Base-by-base conservation (phyloP, 2,329 filamentous ascomycete species). In the Tympanopsis confertula region DNA sequence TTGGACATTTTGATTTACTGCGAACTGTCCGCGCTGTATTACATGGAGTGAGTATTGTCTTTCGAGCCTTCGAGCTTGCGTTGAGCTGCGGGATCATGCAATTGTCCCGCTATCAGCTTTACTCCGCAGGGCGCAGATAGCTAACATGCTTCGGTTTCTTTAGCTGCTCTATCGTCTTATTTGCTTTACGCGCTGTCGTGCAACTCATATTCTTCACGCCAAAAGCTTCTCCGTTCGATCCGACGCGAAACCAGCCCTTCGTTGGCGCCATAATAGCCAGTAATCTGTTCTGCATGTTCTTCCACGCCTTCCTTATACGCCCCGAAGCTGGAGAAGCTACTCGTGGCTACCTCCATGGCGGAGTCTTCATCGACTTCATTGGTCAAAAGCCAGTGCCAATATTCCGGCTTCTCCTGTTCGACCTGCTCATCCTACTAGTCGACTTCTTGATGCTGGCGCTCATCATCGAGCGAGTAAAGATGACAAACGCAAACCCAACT, bases 311-410 rank as follows among this genome's bases (percentile, higher is more conserved):
- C 48, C 61, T 65, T 42, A 61, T 61, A 14, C 58, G 68, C 29
- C 63, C 75, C 4, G 54, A 66, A 39, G 61, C 60, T n/a, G 66
- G 65, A 4, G 70, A 73, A 44, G 58, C 62, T 36, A 61, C 59
- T 3, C 50, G 70, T 20, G 65, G 63, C 14, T 78, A 78, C 50
- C 56, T 78, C 12, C 73, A 79, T 48, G 75, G 76, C 4, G 73
- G 76, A 2, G 45, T 79, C 36, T 64, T 76, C 45, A 74, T 81
- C 48, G 75, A 80, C 53, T 78, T 80, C 48, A 70, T 80, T 38
- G 75, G 76, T 13, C 71, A 78, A 51, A 62, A 68, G 45, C 72
- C 74, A 3, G 64, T 68, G 3, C 67, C 69, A 38, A 69, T 68
- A 48, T 51, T 66, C 35, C 62, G 65, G 44, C 58, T 80, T 12